A percentile compares a stretch with the other conserved stretches of the same genome.
Conservation (phyloP, 2,329 filamentous ascomycete genomes). For the Exserohilum turcica region DNA sequence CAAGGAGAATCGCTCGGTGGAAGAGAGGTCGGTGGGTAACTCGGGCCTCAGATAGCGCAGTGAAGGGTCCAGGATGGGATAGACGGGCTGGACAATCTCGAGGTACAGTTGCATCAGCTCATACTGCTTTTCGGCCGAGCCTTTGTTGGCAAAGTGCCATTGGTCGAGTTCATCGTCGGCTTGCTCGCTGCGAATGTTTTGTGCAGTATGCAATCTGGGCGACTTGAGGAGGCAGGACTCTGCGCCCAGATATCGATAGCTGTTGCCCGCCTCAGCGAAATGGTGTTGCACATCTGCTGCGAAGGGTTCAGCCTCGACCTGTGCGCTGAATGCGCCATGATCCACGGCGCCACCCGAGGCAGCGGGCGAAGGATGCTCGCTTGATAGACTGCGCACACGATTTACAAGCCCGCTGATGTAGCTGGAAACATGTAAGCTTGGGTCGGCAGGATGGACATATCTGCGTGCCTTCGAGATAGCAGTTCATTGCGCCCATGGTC, state of each 20-base stretch:
- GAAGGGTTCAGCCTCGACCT: constrained; percentile 21
- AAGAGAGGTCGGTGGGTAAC: constrained; percentile 29
- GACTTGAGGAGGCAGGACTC: constrained; percentile 43
- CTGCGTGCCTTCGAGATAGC: constrained; percentile 36
- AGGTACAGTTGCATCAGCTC: constrained; percentile 41
- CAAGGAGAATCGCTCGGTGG: constrained; percentile 37
- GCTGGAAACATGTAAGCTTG: constrained; percentile 26
- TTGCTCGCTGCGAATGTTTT: constrained; percentile 19
- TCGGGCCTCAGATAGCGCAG: constrained; percentile 33
- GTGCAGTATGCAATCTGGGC: constrained; percentile 31
- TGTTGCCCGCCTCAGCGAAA: constrained; percentile 40
- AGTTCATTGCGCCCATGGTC: constrained; percentile 42
- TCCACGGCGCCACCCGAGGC: constrained; percentile 22
- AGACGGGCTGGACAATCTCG: constrained; percentile 35
- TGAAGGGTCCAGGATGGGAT: constrained; percentile 37
- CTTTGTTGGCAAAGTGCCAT: constrained; percentile 30
- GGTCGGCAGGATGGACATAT: neutral
- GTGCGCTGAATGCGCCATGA: constrained; percentile 7
- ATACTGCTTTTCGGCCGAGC: constrained; percentile 31
- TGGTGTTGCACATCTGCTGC: constrained; percentile 34
- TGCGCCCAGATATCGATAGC: constrained; percentile 44
- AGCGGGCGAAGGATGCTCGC: constrained; percentile 25
- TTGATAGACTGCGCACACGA: constrained; percentile 40
- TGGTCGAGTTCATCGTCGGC: constrained; percentile 32
- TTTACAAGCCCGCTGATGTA: constrained; percentile 45